Conservation (phyloP, 371 early-diverging fungal species). For the Mucor irregularis region DNA sequence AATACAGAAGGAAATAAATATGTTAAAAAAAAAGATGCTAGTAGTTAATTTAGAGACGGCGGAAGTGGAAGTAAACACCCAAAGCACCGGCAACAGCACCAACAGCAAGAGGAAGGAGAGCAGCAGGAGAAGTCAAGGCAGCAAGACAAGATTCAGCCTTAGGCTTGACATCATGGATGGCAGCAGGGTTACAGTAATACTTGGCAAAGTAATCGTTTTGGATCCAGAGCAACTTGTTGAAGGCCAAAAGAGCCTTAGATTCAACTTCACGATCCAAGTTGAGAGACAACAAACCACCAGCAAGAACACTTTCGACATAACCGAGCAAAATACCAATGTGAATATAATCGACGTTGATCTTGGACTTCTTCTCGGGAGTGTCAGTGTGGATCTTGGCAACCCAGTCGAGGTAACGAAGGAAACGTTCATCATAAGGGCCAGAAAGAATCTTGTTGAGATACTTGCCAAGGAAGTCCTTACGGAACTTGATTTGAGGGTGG, state of each 20-base stretch:
- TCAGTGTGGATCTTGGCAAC: conserved; percentile 70
- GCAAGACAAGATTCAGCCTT: background rate
- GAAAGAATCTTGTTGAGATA: conserved; percentile 75
- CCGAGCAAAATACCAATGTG: conserved; percentile 81
- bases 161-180: conserved; percentile 7
- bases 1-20: too few relatives aligned
- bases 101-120: conserved; percentile 25
- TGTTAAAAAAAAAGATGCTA: too few relatives aligned
- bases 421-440: conserved; percentile 71
- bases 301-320: conserved; percentile 66
- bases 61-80: conserved; percentile 23
- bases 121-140: conserved; percentile 5
- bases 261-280: conserved; percentile 62
- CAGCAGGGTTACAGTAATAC: conserved; percentile 61
- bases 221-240: conserved; percentile 85
- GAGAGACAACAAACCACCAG: conserved; percentile 61
- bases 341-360: conserved; percentile 83
- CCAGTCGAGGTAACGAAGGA: conserved; percentile 79
- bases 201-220: conserved; percentile 86
- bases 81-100: conserved; percentile 37
- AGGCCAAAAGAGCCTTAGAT: conserved; percentile 65
- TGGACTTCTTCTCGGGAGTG: conserved; percentile 72
- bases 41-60: conserved; percentile 3
- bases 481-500: conserved; percentile 78
- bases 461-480: conserved; percentile 74